These are phyloP conservation scores for Adansonia gregorii DNA, from an alignment of 441 rosid species.

Conservation along the genomic window DNA sequence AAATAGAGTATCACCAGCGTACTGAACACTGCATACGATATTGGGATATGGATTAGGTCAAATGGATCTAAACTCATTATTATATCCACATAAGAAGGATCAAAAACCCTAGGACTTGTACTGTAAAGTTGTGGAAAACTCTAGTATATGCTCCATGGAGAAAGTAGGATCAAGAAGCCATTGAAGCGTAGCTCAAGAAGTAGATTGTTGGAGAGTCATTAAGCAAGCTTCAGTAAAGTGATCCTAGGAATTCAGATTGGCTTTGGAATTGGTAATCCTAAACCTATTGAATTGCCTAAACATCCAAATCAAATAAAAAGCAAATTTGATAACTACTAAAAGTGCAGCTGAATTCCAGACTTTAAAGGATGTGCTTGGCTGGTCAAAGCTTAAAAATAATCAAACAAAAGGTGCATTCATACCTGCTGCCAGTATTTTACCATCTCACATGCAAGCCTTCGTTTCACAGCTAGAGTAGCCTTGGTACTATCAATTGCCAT, in stretches of 20 bases:
- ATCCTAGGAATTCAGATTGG: slow-evolving; percentile 1
- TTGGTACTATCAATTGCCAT: slow-evolving; percentile 96
- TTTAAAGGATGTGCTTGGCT: slow-evolving; percentile 16
- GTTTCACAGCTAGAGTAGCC: slow-evolving; percentile 98
- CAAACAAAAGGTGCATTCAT: slow-evolving; percentile 15
- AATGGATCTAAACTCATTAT: slow-evolving; percentile 1
- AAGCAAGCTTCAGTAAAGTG: neutral
- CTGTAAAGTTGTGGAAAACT: neutral
- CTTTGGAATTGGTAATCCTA: slow-evolving; percentile 5
- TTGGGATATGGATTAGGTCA: neutral
- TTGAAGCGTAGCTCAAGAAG: slow-evolving; percentile 1
- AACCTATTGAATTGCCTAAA: slow-evolving; percentile 6
- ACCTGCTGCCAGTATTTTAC: slow-evolving; percentile 99
- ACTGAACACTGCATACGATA: neutral
- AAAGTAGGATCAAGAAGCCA: neutral
- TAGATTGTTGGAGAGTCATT: neutral
- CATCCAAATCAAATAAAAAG: neutral
- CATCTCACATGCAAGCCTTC: slow-evolving; percentile 99
- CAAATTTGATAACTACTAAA: neutral
- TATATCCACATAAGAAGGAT: slow-evolving; percentile 4
- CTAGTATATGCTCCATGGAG: neutral
- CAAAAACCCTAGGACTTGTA: slow-evolving; percentile 5
- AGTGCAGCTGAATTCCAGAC: slow-evolving; percentile 13
- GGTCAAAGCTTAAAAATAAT: slow-evolving; percentile 17
- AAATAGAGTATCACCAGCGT: neutral